Evolutionary conservation across 768 basidiomycete genomes (phyloP).

Genomic region (Termitomyces sp.): DNA sequence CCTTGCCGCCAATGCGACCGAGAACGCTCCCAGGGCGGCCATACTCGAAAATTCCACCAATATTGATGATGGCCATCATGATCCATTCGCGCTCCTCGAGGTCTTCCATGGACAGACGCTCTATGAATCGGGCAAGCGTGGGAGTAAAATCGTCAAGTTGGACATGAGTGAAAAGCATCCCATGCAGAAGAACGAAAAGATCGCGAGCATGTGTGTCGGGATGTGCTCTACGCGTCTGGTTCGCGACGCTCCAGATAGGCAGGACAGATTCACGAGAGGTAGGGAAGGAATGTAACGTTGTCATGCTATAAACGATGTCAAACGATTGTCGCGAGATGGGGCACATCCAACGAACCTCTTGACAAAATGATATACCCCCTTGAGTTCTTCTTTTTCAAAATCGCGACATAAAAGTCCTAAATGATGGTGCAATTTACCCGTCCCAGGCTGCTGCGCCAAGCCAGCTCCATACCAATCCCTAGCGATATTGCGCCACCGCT

Average conservation of each 20-base stretch:
- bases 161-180: constrained; percentile 96
- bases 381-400: constrained; percentile 75
- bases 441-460: constrained; percentile 86
- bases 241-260: constrained; percentile 77
- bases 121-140: constrained; percentile 80
- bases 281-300: constrained; percentile 83
- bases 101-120: constrained; percentile 80
- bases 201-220: constrained; percentile 73
- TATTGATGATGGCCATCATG: constrained; percentile 90
- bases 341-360: constrained; percentile 67
- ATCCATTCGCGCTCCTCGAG: constrained; percentile 89
- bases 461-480: constrained; percentile 92
- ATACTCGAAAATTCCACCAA: constrained; percentile 83
- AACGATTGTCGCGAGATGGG: constrained; percentile 4
- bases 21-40: constrained; percentile 73
- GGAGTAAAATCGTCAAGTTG: constrained; percentile 88
- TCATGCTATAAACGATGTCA: constrained; percentile 58
- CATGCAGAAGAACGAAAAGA: constrained; percentile 89
- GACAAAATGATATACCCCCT: constrained; percentile 88
- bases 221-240: constrained; percentile 68
- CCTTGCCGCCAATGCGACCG: constrained; percentile 59
- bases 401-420: constrained; percentile 86
- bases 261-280: constrained; percentile 89
- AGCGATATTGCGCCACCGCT: constrained; percentile 87
- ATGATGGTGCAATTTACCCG: constrained; percentile 93